Evolutionary conservation across 2,329 filamentous ascomycete species (phyloP), one percentile per base, ranked within the genome.

Genomic region (Fusarium fracticaudum): DNA sequence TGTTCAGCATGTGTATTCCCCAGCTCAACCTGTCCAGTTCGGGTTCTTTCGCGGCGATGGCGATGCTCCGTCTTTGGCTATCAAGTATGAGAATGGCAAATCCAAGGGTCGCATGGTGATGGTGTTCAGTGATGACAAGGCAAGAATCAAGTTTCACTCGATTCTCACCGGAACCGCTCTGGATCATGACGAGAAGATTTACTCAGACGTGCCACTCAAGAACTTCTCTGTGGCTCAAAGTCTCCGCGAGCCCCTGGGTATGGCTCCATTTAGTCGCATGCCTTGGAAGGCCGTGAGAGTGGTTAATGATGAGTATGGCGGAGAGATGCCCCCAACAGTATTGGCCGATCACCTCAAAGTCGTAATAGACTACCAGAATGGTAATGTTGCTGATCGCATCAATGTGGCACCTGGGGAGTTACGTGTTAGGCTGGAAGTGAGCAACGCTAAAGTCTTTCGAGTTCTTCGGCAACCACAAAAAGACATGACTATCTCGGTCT

Each of bases 361-460:
- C 24, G 88, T 97, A 60, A 87, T 94, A 38, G 91, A 94, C 65
- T 94, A 93, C 73, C 90, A 92, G 69, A 91, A 92, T 74, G 94
- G 94, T 55, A 94, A 91, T 47, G 86, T 97, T 22, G 94, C 93
- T 5, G 95, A 98, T 82, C 90, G 95, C 43, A 87, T 98, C 79
- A 97, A 97, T 76, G 87, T 97, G 77, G 91, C 88, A 5, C 91
- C 92, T 17, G 93, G 93, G n/a, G 92, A 94, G 81, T 80, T 94
- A 75, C 90, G 90, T 76, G 81, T 95, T 55, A 87, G 90, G 37
- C 84, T 94, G 40, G 90, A 92, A 73, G 88, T 92, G 38, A 86
- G 87, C 63, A 88, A 90, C 60, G 86, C 87, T 29, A 90, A 90
- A 57, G 85, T 90, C 20, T 83, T 96, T 54, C 90, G 90, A 71